Percentiles rank a stretch among this genome's conserved stretches.
Conservation (phyloP, 2,329 filamentous ascomycete genomes). For the Bertia moriformis region DNA sequence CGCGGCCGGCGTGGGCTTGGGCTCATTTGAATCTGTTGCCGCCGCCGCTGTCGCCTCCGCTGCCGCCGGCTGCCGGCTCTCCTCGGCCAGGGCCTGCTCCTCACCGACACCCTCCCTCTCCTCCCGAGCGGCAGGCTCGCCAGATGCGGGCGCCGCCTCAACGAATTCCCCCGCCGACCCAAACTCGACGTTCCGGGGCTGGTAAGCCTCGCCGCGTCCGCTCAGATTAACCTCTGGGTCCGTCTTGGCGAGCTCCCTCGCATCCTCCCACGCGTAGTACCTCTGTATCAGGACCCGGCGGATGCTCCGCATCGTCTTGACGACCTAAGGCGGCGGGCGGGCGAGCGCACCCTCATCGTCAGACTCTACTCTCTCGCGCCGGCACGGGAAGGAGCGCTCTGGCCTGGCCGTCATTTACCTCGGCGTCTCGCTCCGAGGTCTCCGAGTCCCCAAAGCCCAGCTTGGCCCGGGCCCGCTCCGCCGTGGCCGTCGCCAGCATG, state of each 20-base stretch:
- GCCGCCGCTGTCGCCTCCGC: too few relatives aligned
- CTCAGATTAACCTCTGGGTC: slow-evolving; percentile 58
- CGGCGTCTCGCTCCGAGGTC: slow-evolving; percentile 41
- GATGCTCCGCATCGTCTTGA: slow-evolving; percentile 65
- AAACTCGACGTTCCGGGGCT: slow-evolving; percentile 31
- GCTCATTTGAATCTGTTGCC: too few relatives aligned
- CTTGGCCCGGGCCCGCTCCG: slow-evolving; percentile 52
- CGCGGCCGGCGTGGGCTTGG: too few relatives aligned
- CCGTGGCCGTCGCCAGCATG: slow-evolving; percentile 60
- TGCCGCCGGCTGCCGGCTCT: too few relatives aligned
- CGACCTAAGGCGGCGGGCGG: slow-evolving; percentile 36
- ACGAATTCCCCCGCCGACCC: too few relatives aligned
- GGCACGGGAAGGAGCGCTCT: neutral
- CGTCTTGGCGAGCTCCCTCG: slow-evolving; percentile 44
- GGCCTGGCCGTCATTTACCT: slow-evolving; percentile 55
- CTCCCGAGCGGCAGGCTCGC: too few relatives aligned
- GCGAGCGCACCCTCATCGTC: too few relatives aligned
- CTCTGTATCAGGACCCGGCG: slow-evolving; percentile 76
- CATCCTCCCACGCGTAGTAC: slow-evolving; percentile 77
- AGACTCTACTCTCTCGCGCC: slow-evolving; percentile 4
- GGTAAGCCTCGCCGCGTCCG: slow-evolving; percentile 33
- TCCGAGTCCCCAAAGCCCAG: slow-evolving; percentile 64
- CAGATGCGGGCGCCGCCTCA: too few relatives aligned
- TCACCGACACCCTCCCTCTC: too few relatives aligned
- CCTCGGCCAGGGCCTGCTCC: too few relatives aligned